phyloP scores from a whole-genome alignment of 768 basidiomycete genomes.

The Boletus fagicola region DNA sequence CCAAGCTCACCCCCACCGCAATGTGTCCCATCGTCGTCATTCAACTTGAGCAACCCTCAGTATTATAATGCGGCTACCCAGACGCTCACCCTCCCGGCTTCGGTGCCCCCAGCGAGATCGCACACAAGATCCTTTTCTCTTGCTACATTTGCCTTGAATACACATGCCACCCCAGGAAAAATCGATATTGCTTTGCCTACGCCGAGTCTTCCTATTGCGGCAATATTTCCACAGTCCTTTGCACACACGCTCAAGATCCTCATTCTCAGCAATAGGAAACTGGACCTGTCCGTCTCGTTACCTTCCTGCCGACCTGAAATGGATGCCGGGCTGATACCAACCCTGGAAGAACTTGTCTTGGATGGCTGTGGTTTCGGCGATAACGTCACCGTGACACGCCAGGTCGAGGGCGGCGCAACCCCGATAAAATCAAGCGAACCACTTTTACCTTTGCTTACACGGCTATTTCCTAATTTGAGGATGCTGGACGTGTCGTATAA shows the following conservation, averaged over 20 bases:
- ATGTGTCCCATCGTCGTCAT: conserved; percentile 23
- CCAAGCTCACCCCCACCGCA: conserved; percentile 28
- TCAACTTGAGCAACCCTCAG: conserved; percentile 48
- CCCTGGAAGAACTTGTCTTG: conserved; percentile 69
- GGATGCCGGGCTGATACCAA: conserved; percentile 50
- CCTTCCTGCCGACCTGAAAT: conserved; percentile 38
- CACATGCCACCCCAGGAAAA: conserved; percentile 15
- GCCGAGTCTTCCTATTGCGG: conserved; percentile 63
- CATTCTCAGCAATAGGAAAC: conserved; percentile 59
- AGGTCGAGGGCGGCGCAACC: conserved; percentile 30
- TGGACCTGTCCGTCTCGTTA: conserved; percentile 62
- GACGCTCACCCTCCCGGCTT: conserved; percentile 65
- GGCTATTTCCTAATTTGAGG: conserved; percentile 67
- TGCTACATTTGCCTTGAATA: conserved; percentile 29
- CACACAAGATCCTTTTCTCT: conserved; percentile 67
- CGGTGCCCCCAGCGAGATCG: conserved; percentile 46
- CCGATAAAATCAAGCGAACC: conserved; percentile 50
- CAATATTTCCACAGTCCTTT: conserved; percentile 60
- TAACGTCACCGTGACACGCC: conserved; percentile 47
- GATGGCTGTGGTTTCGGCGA: conserved; percentile 73
- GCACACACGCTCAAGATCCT: conserved; percentile 57
- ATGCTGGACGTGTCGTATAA: conserved; percentile 80
- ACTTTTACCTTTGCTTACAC: conserved; percentile 56
- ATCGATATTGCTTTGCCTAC: conserved; percentile 58
- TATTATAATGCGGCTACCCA: conserved; percentile 57